Conservation (phyloP, 495 filamentous ascomycete genomes). For the Rhypophila decipiens region DNA sequence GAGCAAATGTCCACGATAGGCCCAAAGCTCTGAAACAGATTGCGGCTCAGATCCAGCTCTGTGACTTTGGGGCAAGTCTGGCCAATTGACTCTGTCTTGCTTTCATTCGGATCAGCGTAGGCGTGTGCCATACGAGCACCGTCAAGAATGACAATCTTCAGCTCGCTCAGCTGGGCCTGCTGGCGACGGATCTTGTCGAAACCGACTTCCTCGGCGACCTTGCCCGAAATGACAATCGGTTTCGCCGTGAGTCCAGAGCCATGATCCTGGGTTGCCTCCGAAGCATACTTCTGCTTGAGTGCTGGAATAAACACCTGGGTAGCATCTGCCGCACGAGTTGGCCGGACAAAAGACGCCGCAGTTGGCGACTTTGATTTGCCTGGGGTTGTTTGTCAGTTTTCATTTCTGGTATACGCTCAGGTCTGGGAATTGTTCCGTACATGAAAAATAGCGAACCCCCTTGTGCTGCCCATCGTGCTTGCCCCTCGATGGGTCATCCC, state of each 20-base stretch:
- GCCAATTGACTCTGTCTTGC: constrained; percentile 26
- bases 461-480: constrained; percentile 85
- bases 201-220: constrained; percentile 89
- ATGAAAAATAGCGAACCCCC: constrained; percentile 75
- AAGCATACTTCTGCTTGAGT: constrained; percentile 74
- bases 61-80: constrained; percentile 57
- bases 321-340: constrained; percentile 60
- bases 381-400: constrained; percentile 16
- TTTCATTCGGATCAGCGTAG: constrained; percentile 24
- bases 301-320: constrained; percentile 71
- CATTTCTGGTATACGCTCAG: background rate
- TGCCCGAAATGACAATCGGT: constrained; percentile 67
- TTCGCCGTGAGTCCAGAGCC: constrained; percentile 13
- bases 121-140: constrained; percentile 53
- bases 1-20: constrained; percentile 65
- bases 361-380: constrained; percentile 59
- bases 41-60: constrained; percentile 82
- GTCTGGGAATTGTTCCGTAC: too few relatives aligned
- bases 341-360: constrained; percentile 80
- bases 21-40: constrained; percentile 61
- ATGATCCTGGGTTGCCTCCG: constrained; percentile 34
- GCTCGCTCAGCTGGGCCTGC: constrained; percentile 67
- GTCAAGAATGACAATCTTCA: constrained; percentile 78
- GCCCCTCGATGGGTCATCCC: constrained; percentile 79
- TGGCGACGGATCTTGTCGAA: constrained; percentile 87